Evolutionary conservation across 2,329 filamentous ascomycete species (phyloP), one percentile per base, ranked within the genome.

Genomic region (Phialemoniopsis sp.): DNA sequence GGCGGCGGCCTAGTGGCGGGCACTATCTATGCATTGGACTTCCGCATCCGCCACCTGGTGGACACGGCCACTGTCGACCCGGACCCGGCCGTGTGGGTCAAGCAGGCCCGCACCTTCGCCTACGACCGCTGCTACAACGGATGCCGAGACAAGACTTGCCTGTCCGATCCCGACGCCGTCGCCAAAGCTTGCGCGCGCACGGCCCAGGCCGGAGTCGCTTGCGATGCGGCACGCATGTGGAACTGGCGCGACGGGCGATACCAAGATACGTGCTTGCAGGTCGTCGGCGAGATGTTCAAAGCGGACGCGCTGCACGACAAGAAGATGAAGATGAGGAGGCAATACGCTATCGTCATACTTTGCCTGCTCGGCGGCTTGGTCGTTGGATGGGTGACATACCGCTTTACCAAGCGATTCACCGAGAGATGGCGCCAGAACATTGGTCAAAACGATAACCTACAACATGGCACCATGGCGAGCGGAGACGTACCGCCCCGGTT

Each of bases 121-220:
- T 51, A 51, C 40, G 47, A 51, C 26, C 43, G 41, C 4, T 51
- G 49, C 38, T 51, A 51, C 36, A 18, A 40, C 18, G 49, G 47
- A 13, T 51, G 49, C 41, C 34, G 39, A 8, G 34, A 40, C 33
- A 12, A 8, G 14, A 40, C 44, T 39, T 51, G 48, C 36, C 21
- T 26, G 21, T 30, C 28, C 34, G 47, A 50, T 32, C 43, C 46
- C 12, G 38, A 29, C 30, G 48, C 36, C 31, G 44, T 47, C 5
- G 46, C 37, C 34, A 45, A 51, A 21, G 47, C 47, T 10, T 51
- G 49, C 46, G 37, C 42, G 33, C 34, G 32, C 14, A 49, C 46
- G 12, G 40, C 46, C 13, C 31, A 33, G 18, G 39, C 34, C 17
- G 13, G 36, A 7, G 45, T 44, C 17, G 26, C 39, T n/a, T 51